Conservation (phyloP, 176 grass and related monocot species). For the Eremochloa ophiuroides region DNA sequence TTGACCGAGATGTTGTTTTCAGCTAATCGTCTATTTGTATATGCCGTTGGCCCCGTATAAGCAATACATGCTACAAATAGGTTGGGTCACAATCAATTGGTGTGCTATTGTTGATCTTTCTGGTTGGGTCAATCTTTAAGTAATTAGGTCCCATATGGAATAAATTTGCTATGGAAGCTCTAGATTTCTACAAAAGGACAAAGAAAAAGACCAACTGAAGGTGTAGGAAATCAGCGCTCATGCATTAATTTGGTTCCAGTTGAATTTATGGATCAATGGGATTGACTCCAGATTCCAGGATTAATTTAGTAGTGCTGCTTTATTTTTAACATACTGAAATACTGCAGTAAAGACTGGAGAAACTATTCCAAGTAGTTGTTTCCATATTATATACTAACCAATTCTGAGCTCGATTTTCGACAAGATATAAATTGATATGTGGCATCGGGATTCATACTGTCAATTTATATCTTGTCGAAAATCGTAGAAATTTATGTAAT, state of each 20-base stretch:
- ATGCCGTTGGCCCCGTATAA: not conserved
- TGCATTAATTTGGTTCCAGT: conserved; percentile 3
- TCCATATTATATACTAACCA: not conserved
- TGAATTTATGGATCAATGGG: not conserved
- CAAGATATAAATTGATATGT: no score
- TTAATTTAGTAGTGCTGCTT: not conserved
- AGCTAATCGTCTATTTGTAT: not conserved
- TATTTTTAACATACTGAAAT: conserved; percentile 8
- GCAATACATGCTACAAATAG: not conserved
- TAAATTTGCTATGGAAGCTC: not conserved
- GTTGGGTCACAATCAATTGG: not conserved
- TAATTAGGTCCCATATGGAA: not conserved
- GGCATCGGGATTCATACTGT: not conserved
- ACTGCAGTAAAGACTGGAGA: not conserved
- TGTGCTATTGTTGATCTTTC: not conserved
- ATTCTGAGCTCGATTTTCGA: no score
- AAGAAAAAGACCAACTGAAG: not conserved
- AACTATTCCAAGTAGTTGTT: conserved; percentile 4
- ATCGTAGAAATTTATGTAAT: not conserved
- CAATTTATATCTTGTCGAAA: not conserved
- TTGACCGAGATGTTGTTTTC: not conserved
- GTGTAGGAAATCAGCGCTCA: not conserved
- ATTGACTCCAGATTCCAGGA: not conserved
- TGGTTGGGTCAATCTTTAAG: conserved; percentile 4
- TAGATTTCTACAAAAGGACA: not conserved